A percentile compares a stretch with the other conserved stretches of the same genome.
Conservation (phyloP, 2,329 filamentous ascomycete species). For the Alternaria sp. region DNA sequence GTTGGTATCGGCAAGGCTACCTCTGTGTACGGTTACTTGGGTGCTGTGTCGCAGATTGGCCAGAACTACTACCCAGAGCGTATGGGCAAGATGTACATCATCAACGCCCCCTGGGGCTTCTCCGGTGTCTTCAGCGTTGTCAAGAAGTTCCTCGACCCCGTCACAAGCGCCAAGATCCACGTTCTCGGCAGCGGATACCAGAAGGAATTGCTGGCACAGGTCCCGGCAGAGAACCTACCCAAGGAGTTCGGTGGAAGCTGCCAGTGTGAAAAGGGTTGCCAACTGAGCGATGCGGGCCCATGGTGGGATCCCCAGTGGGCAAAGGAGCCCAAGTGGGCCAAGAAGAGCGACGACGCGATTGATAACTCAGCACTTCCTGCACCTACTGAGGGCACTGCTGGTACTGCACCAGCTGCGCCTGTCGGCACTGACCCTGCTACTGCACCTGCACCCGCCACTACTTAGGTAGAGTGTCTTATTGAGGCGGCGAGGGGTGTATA, state of each 20-base stretch:
- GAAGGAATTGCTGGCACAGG: constrained; percentile 82
- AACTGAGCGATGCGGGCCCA: constrained; percentile 86
- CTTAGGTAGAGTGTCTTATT: background rate
- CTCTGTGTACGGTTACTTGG: constrained; percentile 88
- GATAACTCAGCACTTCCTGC: constrained; percentile 44
- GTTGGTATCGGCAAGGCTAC: constrained; percentile 83
- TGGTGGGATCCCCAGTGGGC: constrained; percentile 80
- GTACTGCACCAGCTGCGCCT: constrained; percentile 28
- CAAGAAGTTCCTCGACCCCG: constrained; percentile 94
- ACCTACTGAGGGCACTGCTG: constrained; percentile 33
- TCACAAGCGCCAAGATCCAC: constrained; percentile 96
- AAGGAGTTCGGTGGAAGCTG: constrained; percentile 85
- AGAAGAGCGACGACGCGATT: constrained; percentile 45
- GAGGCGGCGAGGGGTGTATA: background rate
- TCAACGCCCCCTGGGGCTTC: constrained; percentile 98
- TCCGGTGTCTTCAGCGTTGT: constrained; percentile 82
- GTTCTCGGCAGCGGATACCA: constrained; percentile 84
- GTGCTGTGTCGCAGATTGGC: constrained; percentile 83
- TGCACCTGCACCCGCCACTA: constrained; percentile 51
- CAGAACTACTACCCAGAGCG: constrained; percentile 99
- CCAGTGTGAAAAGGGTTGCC: constrained; percentile 81
- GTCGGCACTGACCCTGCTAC: constrained; percentile 23
- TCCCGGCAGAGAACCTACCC: constrained; percentile 89
- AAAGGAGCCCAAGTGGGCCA: constrained; percentile 62
- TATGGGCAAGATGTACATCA: constrained; percentile 92